Conservation (phyloP, 805 yeast species). For the Teunomyces kruisii region DNA sequence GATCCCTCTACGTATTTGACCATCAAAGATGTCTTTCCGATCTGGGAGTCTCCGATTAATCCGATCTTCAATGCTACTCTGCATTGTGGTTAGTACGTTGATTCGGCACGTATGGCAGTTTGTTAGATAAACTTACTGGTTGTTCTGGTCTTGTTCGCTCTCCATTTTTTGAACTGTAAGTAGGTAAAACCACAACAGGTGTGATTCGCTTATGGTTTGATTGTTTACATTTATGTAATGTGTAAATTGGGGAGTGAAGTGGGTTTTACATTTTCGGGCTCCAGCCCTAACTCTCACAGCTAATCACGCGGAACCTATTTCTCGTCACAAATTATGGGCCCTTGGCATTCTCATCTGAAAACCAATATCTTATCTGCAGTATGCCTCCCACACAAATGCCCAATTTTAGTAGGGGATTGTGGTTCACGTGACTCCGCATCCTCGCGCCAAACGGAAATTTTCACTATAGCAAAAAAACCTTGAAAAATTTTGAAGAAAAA, state of each 20-base stretch:
- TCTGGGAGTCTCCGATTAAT: slow-evolving; percentile 91
- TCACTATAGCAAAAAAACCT: slow-evolving; percentile 3
- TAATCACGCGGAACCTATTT: neutral
- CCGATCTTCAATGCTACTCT: slow-evolving; percentile 82
- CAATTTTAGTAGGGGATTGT: neutral
- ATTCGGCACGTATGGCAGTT: neutral
- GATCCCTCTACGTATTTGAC: slow-evolving; percentile 95
- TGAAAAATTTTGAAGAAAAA: slow-evolving; percentile 9
- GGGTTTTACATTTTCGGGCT: neutral
- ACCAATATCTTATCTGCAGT: neutral
- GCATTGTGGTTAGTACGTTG: slow-evolving; percentile 18
- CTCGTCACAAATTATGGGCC: neutral
- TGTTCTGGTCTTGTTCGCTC: slow-evolving; percentile 29
- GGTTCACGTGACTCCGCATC: neutral
- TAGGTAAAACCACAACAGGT: neutral
- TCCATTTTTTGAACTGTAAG: slow-evolving; percentile 5
- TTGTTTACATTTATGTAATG: slow-evolving; percentile 2
- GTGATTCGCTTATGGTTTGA: neutral
- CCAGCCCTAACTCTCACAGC: neutral
- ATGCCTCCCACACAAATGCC: too few relatives aligned
- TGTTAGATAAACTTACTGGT: slow-evolving; percentile 37
- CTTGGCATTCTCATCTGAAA: neutral
- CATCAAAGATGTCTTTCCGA: slow-evolving; percentile 95
- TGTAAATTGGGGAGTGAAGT: neutral
- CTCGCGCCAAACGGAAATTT: slow-evolving; percentile 1